phyloP scores from a whole-genome alignment of 176 grass and related monocot species.

The Tillandsia fasciculata region DNA sequence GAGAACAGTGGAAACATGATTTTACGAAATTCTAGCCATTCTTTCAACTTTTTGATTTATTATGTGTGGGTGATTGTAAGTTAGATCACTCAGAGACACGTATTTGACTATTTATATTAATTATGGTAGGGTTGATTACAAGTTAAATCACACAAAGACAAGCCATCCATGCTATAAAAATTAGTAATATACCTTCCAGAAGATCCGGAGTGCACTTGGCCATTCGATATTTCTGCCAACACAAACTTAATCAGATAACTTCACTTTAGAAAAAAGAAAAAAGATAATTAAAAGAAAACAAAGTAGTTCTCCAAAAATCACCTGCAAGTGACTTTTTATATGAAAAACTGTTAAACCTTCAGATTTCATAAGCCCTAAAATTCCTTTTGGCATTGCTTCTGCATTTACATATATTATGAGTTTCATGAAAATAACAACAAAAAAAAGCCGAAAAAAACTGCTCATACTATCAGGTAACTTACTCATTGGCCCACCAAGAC shows the following conservation, averaged over 20 bases:
- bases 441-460: not conserved
- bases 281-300: not conserved
- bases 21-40: too few relatives aligned
- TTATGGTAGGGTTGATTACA: too few relatives aligned
- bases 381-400: slow-evolving; percentile 19
- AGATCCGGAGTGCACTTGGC: not conserved
- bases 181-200: not conserved
- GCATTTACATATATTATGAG: slow-evolving; percentile 2
- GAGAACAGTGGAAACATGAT: too few relatives aligned
- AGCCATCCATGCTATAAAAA: not conserved
- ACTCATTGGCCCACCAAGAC: slow-evolving; percentile 11
- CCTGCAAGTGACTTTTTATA: slow-evolving; percentile 9
- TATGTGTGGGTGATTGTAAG: too few relatives aligned
- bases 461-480: not conserved
- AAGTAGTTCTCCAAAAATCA: not conserved
- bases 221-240: slow-evolving; percentile 11
- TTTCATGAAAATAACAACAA: not conserved
- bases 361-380: slow-evolving; percentile 10
- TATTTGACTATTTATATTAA: too few relatives aligned
- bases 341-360: slow-evolving; percentile 10
- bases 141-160: not conserved
- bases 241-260: not conserved
- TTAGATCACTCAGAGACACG: too few relatives aligned
- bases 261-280: too few relatives aligned
- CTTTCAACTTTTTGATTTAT: too few relatives aligned